Evolutionary conservation across 2,329 filamentous ascomycete species (phyloP), one percentile per base, ranked within the genome.

Genomic region (Pseudogymnoascus sp.): DNA sequence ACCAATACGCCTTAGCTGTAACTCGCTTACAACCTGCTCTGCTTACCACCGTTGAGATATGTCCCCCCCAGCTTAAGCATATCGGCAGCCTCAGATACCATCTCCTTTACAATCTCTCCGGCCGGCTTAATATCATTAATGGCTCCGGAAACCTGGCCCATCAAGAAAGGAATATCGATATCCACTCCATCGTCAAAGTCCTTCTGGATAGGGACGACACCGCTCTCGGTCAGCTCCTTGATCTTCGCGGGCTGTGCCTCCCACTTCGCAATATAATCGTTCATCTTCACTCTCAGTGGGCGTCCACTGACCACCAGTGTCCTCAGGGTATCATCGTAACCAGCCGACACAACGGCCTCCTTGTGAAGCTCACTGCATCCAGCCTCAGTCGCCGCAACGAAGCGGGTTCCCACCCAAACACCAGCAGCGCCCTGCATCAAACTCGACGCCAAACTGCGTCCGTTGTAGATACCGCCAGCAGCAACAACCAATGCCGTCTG

Each of bases 321-420:
- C 57, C 91, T 79, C 66, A 90, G 77, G 0, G 93, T 97, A 67
- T 90, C 91, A 39, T 88, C 85, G 68, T 90, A 92, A 9, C 78
- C 81, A 61, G 91, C 93, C n/a, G 76, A 78, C 1, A 96, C 88
- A 0, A 97, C 91, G 30, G 86, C 88, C 67, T 88, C 78, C 77
- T 97, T 97, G 75, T 97, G 92, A 77, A 86, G 78, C 67, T 87
- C 81, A 72, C 87, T 89, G 69, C 90, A 92, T 14, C 86, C 87
- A 0, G 91, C 91, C 77, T 97, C 93, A 35, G 78, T 80, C 7
- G 84, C 85, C 1, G 93, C 92, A 14, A 97, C 90, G 74, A 97
- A 97, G 18, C 93, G 80, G 63, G 93, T 97, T 28, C 93, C 93
- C 1, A 97, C 92, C 93, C 93, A 97, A 1, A 95, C 93, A 9